These are phyloP conservation scores for Zymoseptoria tritici DNA, from an alignment of 2,329 filamentous ascomycete genomes.

Conservation along the genomic window DNA sequence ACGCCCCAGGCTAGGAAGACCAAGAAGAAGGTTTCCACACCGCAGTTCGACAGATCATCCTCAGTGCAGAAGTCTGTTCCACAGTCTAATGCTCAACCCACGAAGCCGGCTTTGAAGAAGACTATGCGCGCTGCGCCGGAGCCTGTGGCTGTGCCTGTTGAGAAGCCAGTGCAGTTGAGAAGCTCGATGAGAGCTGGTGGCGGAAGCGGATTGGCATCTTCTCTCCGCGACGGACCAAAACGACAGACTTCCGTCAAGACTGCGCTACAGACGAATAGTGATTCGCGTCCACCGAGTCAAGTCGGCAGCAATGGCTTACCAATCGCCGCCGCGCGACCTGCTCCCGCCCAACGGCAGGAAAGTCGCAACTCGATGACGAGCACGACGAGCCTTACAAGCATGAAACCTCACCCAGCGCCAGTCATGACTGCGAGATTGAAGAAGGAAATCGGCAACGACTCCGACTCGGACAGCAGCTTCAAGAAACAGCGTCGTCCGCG, in stretches of 20 bases:
- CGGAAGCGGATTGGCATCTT: constrained; percentile 23
- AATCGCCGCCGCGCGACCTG: constrained; percentile 15
- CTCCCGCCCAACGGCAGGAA: background rate
- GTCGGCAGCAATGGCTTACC: background rate
- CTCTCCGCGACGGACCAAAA: constrained; percentile 21
- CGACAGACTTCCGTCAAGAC: constrained; percentile 15
- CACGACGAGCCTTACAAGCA: background rate
- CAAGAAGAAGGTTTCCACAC: constrained; percentile 33
- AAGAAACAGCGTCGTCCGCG: constrained; percentile 48
- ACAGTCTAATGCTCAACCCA: constrained; percentile 26
- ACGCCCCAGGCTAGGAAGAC: constrained; percentile 30
- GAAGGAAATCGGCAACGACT: constrained; percentile 33
- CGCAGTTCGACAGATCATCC: constrained; percentile 8
- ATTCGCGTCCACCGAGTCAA: constrained; percentile 9
- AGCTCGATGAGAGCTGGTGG: constrained; percentile 34
- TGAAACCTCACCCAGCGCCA: constrained; percentile 5
- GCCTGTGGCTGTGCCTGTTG: constrained; percentile 9
- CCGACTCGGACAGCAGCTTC: constrained; percentile 64
- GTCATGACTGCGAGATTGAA: constrained; percentile 19
- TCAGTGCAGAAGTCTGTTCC: constrained; percentile 7
- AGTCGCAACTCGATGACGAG: constrained; percentile 1
- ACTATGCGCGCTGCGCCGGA: constrained; percentile 26
- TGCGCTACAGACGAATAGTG: constrained; percentile 12
- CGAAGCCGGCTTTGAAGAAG: constrained; percentile 37
- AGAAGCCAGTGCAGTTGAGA: constrained; percentile 28